Base-by-base conservation (phyloP, 495 filamentous ascomycete genomes). In the Echria macrotheca region DNA sequence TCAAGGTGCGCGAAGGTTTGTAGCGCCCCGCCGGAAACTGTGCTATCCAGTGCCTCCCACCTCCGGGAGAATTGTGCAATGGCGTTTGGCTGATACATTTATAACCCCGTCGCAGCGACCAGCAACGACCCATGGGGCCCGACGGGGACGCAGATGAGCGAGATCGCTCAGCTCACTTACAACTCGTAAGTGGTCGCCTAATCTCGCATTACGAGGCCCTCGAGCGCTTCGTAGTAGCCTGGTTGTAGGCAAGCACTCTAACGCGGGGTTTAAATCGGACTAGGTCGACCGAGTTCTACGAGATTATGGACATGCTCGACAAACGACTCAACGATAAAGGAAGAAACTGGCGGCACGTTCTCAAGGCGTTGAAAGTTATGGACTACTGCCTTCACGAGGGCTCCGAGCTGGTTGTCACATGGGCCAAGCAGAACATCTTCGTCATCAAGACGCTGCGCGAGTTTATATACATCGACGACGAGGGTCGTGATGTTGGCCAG, bases 41-140 rank as follows among this genome's bases (percentile, higher is more conserved):
- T 47, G 44, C 40, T 33, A 44, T 46, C 17, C 14, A 31, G 24
- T 2, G 39, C 25, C 28, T 15, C 24, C 23, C 18, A 21, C 25
- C 24, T 29, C 18, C 42, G 33, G 29, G 33, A 9, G 44, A 36
- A 26, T 47, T 32, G 15, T 26, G 22, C 33, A 22, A 31, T 6
- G 36, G 41, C 56, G 32, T 14, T 53, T 66, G 50, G 61, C 59
- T 19, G 22, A 26, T 48, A 5, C 48, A 10, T 25, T 38, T 38
- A 36, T 22, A 57, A 42, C 42, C n/a, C n/a, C n/a, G n/a, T n/a
- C n/a, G n/a, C 54, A 97, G 94, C 94, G 49, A 99, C 94, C 41
- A 96, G 90, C 73, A 99, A 99, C 68, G 94, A 97, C 67, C 89
- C 91, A 72, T 99, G 94, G 94, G 94, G 94, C 52, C 94, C 94